Base-by-base conservation (phyloP, 2,329 filamentous ascomycete genomes). In the Phaeophleospora eucalypticola region DNA sequence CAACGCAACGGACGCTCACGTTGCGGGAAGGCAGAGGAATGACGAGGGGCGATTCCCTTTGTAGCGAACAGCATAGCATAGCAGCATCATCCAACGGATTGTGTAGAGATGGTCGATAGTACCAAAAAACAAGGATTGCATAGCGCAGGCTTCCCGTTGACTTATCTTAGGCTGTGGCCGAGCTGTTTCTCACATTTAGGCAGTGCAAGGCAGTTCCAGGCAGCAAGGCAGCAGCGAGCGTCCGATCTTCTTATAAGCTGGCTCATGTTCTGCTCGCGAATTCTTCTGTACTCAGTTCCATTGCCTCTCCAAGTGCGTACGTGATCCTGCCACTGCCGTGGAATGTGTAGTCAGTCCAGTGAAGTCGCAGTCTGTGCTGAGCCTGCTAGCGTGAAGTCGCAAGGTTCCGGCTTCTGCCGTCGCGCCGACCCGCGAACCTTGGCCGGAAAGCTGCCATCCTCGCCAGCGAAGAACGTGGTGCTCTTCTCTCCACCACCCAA, bases 1-100 rank as follows among this genome's bases (percentile, higher is more conserved):
- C n/a, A n/a, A n/a, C n/a, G n/a, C n/a, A n/a, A n/a, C n/a, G n/a
- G n/a, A n/a, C n/a, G n/a, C n/a, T n/a, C n/a, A n/a, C n/a, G n/a
- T n/a, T n/a, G n/a, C n/a, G n/a, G n/a, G n/a, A n/a, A n/a, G n/a
- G n/a, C n/a, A n/a, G n/a, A n/a, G n/a, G n/a, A n/a, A n/a, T n/a
- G n/a, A n/a, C n/a, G n/a, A n/a, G 19, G 18, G 24, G 37, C 37
- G 37, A 15, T 39, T 39, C 37, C 37, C 12, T 39, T 39, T 39
- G 37, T 39, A 39, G 10, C n/a, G 37, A 39, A 39, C 24, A 39
- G 37, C 37, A 39, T 39, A 39, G 37, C 37, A 39, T 18, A 39
- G 19, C 37, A 39, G 37, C 10, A 17, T 29, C 37, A 39, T 24
- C 35, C 7, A 39, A 14, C 19, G 18, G 7, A 39, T 39, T 19